Evolutionary conservation across 2,329 filamentous ascomycete genomes (phyloP), one percentile per base, ranked within the genome.

Genomic region (Ascochyta koolunga): DNA sequence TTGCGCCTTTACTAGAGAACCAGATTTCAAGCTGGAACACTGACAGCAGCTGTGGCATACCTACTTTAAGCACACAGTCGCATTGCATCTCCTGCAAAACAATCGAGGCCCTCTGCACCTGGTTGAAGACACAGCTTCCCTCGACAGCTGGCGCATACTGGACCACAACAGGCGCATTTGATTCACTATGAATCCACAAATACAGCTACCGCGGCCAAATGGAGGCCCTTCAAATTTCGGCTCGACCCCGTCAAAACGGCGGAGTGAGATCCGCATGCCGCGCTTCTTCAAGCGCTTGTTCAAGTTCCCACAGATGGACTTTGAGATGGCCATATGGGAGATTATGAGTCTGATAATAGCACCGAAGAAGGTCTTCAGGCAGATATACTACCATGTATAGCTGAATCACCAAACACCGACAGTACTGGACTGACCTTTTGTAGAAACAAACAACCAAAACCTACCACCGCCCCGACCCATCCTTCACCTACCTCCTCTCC

Each of bases 261-360:
- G 81, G 54, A 78, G 77, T 49, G 82, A 83, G 48, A 73, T 86
- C 66, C 82, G 83, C 39, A 84, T 87, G 80, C 85, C 86, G 60
- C 83, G 84, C 62, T 87, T 88, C 79, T 87, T 88, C 77, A 86
- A 86, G 67, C 80, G 85, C 53, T 76, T 89, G 43, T 88, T 89
- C 80, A 89, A 89, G 72, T 89, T 89, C 67, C 86, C 86, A 10
- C 86, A 88, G 64, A 89, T 89, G 86, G 86, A 89, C 77, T 89
- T 89, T 69, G 86, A 89, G 70, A 87, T 88, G 80, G 86, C 86
- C 18, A 83, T 88, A 62, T 89, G 86, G 86, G 86, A 89, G 72
- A 89, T 89, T 83, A 87, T 84, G 58, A 84, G 82, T 65, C 77
- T 89, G 47, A 79, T 89, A 60, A 85, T 89, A 68, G 84, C 86